These are phyloP conservation scores for Aspergillus phoenicis DNA, from an alignment of 2,329 filamentous ascomycete genomes.

Conservation along the genomic window DNA sequence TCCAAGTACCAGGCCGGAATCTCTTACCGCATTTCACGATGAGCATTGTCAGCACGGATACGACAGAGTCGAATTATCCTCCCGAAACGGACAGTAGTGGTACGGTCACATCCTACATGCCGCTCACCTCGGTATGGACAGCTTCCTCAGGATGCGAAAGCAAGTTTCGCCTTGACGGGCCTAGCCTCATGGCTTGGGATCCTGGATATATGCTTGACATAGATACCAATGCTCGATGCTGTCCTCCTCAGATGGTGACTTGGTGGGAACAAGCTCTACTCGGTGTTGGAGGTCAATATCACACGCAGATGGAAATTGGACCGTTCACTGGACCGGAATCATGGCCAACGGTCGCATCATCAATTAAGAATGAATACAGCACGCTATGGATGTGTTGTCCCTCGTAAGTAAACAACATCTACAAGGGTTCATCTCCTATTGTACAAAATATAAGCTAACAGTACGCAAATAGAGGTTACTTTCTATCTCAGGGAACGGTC, in stretches of 20 bases:
- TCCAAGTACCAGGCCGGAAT: too few species aligned
- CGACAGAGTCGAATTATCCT: conserved; percentile 1
- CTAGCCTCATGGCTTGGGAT: conserved; percentile 10
- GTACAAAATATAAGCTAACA: neutral
- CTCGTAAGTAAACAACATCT: neutral
- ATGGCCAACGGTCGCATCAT: conserved; percentile 2
- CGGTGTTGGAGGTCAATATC: neutral
- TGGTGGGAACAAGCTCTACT: conserved; percentile 9
- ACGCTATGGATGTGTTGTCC: conserved; percentile 14
- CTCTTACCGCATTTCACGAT: too few species aligned
- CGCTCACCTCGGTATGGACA: conserved; percentile 11
- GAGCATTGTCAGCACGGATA: neutral
- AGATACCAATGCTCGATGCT: conserved; percentile 5
- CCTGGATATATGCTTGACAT: conserved; percentile 14
- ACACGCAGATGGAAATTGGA: conserved; percentile 8
- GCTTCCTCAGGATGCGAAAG: conserved; percentile 11
- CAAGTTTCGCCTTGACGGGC: conserved; percentile 9
- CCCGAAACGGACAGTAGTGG: neutral
- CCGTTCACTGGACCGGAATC: conserved; percentile 10
- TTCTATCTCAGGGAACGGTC: neutral
- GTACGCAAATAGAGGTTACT: neutral
- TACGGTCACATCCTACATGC: conserved; percentile 10
- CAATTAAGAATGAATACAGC: conserved; percentile 9
- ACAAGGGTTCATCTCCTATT: too few species aligned
- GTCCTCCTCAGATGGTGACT: conserved; percentile 5